Percentiles rank a stretch among this genome's conserved stretches.
phyloP scores from a whole-genome alignment of 140 eudicot species.

The Eryngium alpinum region DNA sequence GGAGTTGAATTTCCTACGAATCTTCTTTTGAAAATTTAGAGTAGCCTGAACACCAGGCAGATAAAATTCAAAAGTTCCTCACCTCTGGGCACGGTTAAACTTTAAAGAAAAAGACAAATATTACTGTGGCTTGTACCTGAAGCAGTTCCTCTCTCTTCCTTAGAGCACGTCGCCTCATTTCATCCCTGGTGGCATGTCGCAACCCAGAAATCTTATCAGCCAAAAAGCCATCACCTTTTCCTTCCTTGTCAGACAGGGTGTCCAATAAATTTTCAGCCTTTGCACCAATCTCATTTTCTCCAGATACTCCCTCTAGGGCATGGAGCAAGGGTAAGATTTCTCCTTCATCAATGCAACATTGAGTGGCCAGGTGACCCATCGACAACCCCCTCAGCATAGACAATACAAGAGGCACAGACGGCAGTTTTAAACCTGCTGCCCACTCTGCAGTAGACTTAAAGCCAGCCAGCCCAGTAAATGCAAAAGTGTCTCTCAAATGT shows the following conservation, averaged over 20 bases:
- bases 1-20: neutral
- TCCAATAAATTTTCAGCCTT: constrained; percentile 96
- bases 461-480: constrained; percentile 75
- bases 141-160: constrained; percentile 82
- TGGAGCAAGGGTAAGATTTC: constrained; percentile 85
- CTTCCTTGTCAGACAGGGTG: constrained; percentile 85
- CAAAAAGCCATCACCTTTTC: constrained; percentile 77
- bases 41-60: neutral
- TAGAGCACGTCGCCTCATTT: constrained; percentile 88
- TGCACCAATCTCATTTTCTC: constrained; percentile 97
- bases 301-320: constrained; percentile 94
- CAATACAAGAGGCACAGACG: constrained; percentile 86
- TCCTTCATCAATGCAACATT: constrained; percentile 73
- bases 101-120: too few species aligned
- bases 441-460: constrained; percentile 71
- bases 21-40: neutral
- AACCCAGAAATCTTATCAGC: constrained; percentile 61
- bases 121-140: constrained; percentile 40
- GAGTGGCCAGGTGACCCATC: constrained; percentile 93
- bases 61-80: neutral
- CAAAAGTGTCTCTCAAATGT: constrained; percentile 64
- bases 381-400: constrained; percentile 96
- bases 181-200: constrained; percentile 88
- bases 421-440: constrained; percentile 66
- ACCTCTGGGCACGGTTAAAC: neutral